Conservation (phyloP, 129 eudicot genomes). For the Glebionis coronaria region DNA sequence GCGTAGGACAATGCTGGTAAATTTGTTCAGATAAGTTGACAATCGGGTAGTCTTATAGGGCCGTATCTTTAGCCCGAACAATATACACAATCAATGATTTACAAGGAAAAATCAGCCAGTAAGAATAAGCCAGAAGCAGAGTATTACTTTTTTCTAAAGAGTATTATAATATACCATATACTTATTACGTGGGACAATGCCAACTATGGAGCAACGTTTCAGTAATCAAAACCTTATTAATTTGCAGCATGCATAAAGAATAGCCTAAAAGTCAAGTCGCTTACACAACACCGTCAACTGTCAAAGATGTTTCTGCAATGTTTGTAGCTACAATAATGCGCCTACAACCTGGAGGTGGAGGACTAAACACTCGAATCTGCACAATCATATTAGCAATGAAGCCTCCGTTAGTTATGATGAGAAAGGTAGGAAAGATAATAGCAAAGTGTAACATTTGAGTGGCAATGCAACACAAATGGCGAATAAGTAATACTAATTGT, state of each 20-base stretch:
- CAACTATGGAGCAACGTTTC: constrained; percentile 2
- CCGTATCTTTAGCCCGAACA: too few species aligned
- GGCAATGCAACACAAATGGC: neutral
- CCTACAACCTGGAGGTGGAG: constrained; percentile 86
- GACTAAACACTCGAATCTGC: constrained; percentile 86
- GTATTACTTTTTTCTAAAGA: too few species aligned
- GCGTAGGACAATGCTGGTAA: neutral
- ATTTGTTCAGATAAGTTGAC: neutral
- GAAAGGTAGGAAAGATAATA: constrained; percentile 10
- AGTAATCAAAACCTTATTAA: constrained; percentile 5
- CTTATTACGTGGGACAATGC: neutral
- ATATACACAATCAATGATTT: too few species aligned
- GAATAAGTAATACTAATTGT: neutral
- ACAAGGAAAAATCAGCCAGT: too few species aligned
- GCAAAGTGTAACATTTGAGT: neutral
- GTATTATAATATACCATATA: neutral
- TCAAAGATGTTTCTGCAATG: constrained; percentile 97
- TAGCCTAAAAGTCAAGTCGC: constrained; percentile 15
- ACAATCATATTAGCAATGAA: constrained; percentile 5
- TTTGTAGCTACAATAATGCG: constrained; percentile 93
- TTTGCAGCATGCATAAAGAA: neutral
- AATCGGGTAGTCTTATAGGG: too few species aligned
- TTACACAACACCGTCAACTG: constrained; percentile 98
- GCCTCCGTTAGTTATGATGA: too few species aligned
- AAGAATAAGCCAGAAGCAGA: too few species aligned